Evolutionary conservation across 306 rosid genomes (phyloP), one percentile per base, ranked within the genome.

Genomic region (Castanopsis chinensis): DNA sequence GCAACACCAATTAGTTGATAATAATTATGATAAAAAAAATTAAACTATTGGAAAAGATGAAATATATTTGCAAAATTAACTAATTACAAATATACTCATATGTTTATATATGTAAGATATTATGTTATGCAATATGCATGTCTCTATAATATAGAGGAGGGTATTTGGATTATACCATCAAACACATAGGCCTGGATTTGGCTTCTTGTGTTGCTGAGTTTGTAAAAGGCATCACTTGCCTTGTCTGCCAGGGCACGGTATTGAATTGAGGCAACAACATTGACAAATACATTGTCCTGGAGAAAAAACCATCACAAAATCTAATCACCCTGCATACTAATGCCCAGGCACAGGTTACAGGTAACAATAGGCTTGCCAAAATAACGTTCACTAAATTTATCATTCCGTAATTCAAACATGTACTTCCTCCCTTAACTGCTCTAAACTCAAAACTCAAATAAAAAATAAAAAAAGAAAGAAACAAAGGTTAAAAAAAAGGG

Each of bases 151-250:
- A 17, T 75, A 41, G 71, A 75, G 87, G 54, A 63, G 80, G 58
- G 77, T 41, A 35, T 56, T 57, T 35, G 74, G 52, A 32, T 79
- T 52, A 83, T 94, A 92, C 98, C 97, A 76, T 91, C 97, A 84
- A 92, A 94, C 80, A 92, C 97, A 82, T 94, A 92, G 53, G 97
- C 97, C 84, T 94, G 97, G 83, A 94, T 92, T 85, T 94, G 98
- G 71, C 84, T 21, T 80, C 90, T 91, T 65, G 97, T 92, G 86
- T 94, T 92, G 90, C 88, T 91, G n/a, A 94, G 97, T 79, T 87
- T 94, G 90, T 94, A 94, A 87, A 92, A 94, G 41, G 98, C 98
- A 79, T 94, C 98, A 12, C n/a, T 81, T 37, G 97, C 98, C 64
- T 91, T 92, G 73, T 86, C 77, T 27, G 94, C 94, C 79, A 94